Conservation (phyloP, 2,329 filamentous ascomycete genomes). For the Colletotrichum godetiae region DNA sequence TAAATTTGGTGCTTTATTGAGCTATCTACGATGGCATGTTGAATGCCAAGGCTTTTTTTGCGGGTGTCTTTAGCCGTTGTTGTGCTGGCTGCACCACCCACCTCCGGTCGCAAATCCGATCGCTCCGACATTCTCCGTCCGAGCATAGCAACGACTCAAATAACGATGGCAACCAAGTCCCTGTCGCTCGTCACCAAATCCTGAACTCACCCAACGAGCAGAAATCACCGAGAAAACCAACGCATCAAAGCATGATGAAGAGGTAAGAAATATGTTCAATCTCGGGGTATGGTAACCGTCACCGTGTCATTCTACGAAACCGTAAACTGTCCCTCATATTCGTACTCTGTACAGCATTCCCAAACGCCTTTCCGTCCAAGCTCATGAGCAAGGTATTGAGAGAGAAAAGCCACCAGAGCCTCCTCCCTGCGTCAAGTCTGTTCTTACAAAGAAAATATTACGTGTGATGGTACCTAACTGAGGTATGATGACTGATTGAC, state of each 20-base stretch:
- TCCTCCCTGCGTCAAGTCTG: background rate
- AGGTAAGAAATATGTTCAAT: background rate
- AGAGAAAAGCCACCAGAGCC: background rate
- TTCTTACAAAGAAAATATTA: slow-evolving; percentile 34
- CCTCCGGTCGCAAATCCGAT: slow-evolving; percentile 24
- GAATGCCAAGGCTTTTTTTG: background rate
- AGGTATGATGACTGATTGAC: slow-evolving; percentile 3
- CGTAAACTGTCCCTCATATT: background rate
- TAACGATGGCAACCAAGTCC: background rate
- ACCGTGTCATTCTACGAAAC: background rate
- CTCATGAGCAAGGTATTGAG: slow-evolving; percentile 20
- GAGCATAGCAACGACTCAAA: slow-evolving; percentile 13
- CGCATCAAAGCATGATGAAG: background rate
- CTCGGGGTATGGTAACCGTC: background rate
- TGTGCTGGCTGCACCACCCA: background rate
- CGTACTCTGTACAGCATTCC: background rate
- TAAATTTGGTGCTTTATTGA: background rate
- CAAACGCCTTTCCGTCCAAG: slow-evolving; percentile 3
- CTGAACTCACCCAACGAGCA: background rate
- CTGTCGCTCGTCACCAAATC: background rate
- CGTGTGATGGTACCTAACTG: background rate
- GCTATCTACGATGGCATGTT: slow-evolving; percentile 13
- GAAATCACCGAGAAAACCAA: background rate
- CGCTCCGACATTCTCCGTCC: slow-evolving; percentile 26
- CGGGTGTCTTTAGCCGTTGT: slow-evolving; percentile 13